Evolutionary conservation across 768 basidiomycete genomes (phyloP).

Genomic region (Amanita rimosa): DNA sequence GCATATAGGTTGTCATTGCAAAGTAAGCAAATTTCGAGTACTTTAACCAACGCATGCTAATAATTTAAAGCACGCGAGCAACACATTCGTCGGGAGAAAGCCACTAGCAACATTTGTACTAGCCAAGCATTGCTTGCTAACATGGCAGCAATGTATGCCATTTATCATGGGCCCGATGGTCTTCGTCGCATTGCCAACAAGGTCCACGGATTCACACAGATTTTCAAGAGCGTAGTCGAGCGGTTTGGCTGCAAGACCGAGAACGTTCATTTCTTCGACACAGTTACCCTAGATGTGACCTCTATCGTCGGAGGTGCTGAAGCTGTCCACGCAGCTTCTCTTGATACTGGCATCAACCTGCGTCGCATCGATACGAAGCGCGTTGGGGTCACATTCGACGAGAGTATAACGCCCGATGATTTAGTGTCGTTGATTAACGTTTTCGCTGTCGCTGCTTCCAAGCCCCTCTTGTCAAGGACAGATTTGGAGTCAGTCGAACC

Average conservation of each 20-base stretch:
- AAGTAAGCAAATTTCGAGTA: conserved; percentile 41
- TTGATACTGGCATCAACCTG: conserved; percentile 67
- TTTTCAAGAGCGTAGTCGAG: conserved; percentile 59
- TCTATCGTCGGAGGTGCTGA: conserved; percentile 41
- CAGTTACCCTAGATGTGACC: conserved; percentile 69
- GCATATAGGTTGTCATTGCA: conserved; percentile 93
- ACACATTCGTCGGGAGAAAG: conserved; percentile 95
- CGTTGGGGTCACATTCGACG: conserved; percentile 89
- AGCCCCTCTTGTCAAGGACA: conserved; percentile 32
- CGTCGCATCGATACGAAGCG: conserved; percentile 61
- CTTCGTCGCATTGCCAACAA: conserved; percentile 77
- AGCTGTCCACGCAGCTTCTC: conserved; percentile 59
- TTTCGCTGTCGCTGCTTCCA: conserved; percentile 59
- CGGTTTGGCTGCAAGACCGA: conserved; percentile 61
- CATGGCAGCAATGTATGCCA: conserved; percentile 98
- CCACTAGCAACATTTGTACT: conserved; percentile 97
- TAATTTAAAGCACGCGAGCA: conserved; percentile 71
- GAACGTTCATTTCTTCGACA: conserved; percentile 86
- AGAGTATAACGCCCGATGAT: conserved; percentile 72
- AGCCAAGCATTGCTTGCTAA: conserved; percentile 96
- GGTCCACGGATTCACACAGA: conserved; percentile 80
- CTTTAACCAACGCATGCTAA: background rate
- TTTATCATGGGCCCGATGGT: conserved; percentile 90
- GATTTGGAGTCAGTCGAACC: conserved; percentile 31
- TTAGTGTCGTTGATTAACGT: conserved; percentile 70